Evolutionary conservation across 805 yeast species (phyloP).

Genomic region (Starmerella scarabaei): DNA sequence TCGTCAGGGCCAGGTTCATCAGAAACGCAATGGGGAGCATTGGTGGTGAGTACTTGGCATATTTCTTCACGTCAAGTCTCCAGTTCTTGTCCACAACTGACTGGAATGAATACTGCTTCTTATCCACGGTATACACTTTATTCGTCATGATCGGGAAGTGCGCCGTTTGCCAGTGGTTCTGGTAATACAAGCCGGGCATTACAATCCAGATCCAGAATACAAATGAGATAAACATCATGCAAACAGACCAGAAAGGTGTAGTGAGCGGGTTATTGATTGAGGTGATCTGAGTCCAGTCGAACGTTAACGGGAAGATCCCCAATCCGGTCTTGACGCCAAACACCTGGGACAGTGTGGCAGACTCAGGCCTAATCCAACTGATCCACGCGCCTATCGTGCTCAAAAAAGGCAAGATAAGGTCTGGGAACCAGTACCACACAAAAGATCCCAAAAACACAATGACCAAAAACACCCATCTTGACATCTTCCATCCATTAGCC

Average conservation of each 20-base stretch:
- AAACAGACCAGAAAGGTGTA: slow-evolving; percentile 41
- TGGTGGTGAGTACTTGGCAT: slow-evolving; percentile 50
- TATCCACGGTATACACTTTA: slow-evolving; percentile 41
- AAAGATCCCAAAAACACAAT: slow-evolving; percentile 33
- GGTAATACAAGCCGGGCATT: slow-evolving; percentile 31
- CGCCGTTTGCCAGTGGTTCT: slow-evolving; percentile 46
- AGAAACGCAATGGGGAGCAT: slow-evolving; percentile 50
- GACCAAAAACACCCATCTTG: slow-evolving; percentile 39
- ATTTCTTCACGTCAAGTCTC: slow-evolving; percentile 37
- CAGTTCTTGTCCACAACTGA: slow-evolving; percentile 36
- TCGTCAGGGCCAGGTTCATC: slow-evolving; percentile 45
- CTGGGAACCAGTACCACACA: slow-evolving; percentile 51
- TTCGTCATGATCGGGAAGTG: slow-evolving; percentile 43
- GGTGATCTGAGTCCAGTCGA: slow-evolving; percentile 58
- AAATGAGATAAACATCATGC: slow-evolving; percentile 35
- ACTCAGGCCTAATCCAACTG: slow-evolving; percentile 49
- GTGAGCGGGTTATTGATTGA: slow-evolving; percentile 43
- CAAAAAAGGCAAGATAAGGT: slow-evolving; percentile 44
- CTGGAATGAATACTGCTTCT: slow-evolving; percentile 38
- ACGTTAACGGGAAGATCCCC: slow-evolving; percentile 53
- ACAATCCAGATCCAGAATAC: slow-evolving; percentile 38
- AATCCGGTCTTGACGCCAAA: slow-evolving; percentile 53
- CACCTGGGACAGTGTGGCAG: slow-evolving; percentile 48
- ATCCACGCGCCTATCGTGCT: slow-evolving; percentile 44
- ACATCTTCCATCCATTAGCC: slow-evolving; percentile 50